Conservation (phyloP, 495 filamentous ascomycete species). For the Sordaria brevicollis region DNA sequence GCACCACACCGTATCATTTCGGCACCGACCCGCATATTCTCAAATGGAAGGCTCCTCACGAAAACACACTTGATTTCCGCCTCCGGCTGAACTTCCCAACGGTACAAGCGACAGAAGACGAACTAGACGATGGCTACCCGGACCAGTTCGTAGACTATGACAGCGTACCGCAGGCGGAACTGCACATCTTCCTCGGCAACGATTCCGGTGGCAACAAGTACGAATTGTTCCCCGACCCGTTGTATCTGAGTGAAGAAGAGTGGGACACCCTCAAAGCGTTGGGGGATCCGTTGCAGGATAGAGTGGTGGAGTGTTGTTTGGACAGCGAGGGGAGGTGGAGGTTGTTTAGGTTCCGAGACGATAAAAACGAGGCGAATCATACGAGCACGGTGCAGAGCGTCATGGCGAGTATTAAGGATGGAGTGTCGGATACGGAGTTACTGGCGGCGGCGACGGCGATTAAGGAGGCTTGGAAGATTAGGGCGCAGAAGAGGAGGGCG, state of each 20-base stretch:
- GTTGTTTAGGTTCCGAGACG: slow-evolving; percentile 77
- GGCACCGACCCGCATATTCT: slow-evolving; percentile 89
- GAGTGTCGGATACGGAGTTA: slow-evolving; percentile 44
- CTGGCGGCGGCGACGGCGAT: slow-evolving; percentile 52
- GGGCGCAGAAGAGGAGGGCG: slow-evolving; percentile 23
- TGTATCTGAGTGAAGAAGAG: slow-evolving; percentile 62
- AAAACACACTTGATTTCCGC: slow-evolving; percentile 90
- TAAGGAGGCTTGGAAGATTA: slow-evolving; percentile 60
- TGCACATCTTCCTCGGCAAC: slow-evolving; percentile 34
- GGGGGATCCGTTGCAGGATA: slow-evolving; percentile 61
- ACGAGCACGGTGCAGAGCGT: slow-evolving; percentile 70
- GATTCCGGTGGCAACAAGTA: slow-evolving; percentile 43
- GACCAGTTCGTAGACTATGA: slow-evolving; percentile 48
- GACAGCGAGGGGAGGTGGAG: slow-evolving; percentile 67
- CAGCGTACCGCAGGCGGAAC: slow-evolving; percentile 37
- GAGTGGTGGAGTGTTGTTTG: slow-evolving; percentile 80
- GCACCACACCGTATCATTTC: slow-evolving; percentile 69
- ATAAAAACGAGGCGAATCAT: slow-evolving; percentile 87
- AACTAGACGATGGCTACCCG: slow-evolving; percentile 49
- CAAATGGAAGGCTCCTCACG: slow-evolving; percentile 90
- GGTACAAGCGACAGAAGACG: slow-evolving; percentile 57
- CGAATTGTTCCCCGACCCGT: slow-evolving; percentile 43
- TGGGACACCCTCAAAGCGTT: slow-evolving; percentile 74
- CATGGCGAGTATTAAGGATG: slow-evolving; percentile 73
- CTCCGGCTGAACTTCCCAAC: slow-evolving; percentile 66